Percentiles rank a stretch among this genome's conserved stretches.
Conservation (phyloP, 2,329 filamentous ascomycete genomes). For the Purpureocillium takamizusanense region DNA sequence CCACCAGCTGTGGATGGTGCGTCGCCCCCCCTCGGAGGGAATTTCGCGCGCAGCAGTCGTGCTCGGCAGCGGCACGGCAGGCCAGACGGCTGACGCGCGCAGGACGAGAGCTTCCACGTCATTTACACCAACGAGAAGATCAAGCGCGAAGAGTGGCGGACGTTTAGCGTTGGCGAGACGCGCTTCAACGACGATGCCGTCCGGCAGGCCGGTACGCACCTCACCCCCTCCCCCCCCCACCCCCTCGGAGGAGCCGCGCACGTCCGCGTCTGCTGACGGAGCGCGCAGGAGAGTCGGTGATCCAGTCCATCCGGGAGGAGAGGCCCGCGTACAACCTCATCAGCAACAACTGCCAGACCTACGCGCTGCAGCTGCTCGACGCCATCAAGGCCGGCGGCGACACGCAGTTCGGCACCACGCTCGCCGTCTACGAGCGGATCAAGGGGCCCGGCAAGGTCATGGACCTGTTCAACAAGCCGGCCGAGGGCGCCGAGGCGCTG, state of each 20-base stretch:
- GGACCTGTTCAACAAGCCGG: constrained; percentile 38
- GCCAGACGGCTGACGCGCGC: too few relatives aligned
- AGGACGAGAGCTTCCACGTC: constrained; percentile 46
- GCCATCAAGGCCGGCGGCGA: constrained; percentile 41
- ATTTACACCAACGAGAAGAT: constrained; percentile 46
- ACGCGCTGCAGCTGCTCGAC: constrained; percentile 42
- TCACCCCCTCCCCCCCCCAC: too few relatives aligned
- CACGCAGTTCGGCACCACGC: constrained; percentile 43
- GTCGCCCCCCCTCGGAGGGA: constrained; percentile 6
- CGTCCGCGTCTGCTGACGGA: not conserved
- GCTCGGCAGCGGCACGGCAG: too few relatives aligned
- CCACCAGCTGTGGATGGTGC: constrained; percentile 52
- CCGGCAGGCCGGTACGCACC: constrained; percentile 33
- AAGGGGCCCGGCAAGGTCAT: constrained; percentile 39
- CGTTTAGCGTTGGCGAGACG: constrained; percentile 41
- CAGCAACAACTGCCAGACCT: constrained; percentile 52
- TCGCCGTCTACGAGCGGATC: constrained; percentile 42
- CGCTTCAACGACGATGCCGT: constrained; percentile 45
- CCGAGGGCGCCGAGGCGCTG: constrained; percentile 1
- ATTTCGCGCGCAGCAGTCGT: too few relatives aligned
- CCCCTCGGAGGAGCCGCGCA: too few relatives aligned
- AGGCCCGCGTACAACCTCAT: constrained; percentile 48
- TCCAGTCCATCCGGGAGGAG: constrained; percentile 38
- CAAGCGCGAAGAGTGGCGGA: constrained; percentile 38
- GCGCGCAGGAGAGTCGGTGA: constrained; percentile 38